Conservation (phyloP, 768 basidiomycete species). For the Tephrocybe rancida region DNA sequence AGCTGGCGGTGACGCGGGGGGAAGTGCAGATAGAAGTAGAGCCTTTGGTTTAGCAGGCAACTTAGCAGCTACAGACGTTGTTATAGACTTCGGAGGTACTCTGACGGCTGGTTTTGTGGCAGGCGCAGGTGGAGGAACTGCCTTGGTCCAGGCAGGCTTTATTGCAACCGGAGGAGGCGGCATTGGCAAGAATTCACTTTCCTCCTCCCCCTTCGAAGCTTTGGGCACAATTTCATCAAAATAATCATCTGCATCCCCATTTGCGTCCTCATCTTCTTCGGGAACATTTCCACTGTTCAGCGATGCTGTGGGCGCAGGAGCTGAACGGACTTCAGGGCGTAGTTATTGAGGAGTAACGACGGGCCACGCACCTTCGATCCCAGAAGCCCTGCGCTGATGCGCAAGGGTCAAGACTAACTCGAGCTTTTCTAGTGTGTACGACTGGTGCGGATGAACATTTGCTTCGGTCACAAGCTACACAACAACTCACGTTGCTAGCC, state of each 20-base stretch:
- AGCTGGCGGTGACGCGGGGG: conserved; percentile 2
- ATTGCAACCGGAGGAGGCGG: conserved; percentile 14
- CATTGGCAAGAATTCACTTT: conserved; percentile 28
- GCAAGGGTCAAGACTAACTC: conserved; percentile 63
- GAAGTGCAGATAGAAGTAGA: conserved; percentile 8
- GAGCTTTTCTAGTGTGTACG: conserved; percentile 74
- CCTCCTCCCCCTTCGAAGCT: conserved; percentile 30
- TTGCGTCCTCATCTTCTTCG: conserved; percentile 27
- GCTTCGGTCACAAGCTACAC: background rate
- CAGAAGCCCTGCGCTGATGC: conserved; percentile 47
- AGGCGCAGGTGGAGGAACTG: background rate
- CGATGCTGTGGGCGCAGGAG: conserved; percentile 16
- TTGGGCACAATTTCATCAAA: conserved; percentile 40
- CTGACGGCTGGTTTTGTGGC: background rate
- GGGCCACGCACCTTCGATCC: conserved; percentile 11
- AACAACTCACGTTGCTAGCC: conserved; percentile 58
- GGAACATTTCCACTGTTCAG: conserved; percentile 13
- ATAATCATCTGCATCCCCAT: conserved; percentile 44
- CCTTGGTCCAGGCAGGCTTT: background rate
- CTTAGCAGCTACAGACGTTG: conserved; percentile 29
- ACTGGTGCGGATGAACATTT: conserved; percentile 39
- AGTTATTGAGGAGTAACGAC: too few relatives aligned
- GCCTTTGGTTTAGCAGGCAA: conserved; percentile 23
- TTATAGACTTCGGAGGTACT: background rate
- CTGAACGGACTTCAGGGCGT: background rate